These are phyloP conservation scores for Blastobotrys robertii DNA, from an alignment of 805 yeast genomes.

Conservation along the genomic window DNA sequence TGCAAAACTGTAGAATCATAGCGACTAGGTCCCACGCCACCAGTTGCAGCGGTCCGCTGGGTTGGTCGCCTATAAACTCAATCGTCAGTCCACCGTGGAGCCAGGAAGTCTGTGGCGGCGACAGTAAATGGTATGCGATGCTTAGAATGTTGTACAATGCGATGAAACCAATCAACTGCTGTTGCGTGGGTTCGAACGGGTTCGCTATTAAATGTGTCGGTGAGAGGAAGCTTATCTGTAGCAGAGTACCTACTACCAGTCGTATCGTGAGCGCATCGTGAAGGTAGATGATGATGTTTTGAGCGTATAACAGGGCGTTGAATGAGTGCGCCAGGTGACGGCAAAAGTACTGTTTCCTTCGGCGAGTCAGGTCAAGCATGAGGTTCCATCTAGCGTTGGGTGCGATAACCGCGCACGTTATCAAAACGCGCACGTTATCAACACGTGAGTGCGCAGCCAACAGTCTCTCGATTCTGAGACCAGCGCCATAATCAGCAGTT, in stretches of 20 bases:
- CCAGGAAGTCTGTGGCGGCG: conserved; percentile 8
- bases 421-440: background rate
- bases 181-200: too few relatives aligned
- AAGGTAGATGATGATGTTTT: conserved; percentile 16
- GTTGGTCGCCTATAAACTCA: conserved; percentile 15
- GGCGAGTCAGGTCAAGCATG: conserved; percentile 2
- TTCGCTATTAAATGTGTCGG: too few relatives aligned
- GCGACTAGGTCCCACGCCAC: conserved; percentile 15
- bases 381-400: conserved; percentile 1
- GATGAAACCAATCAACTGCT: conserved; percentile 2
- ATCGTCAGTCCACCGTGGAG: conserved; percentile 19
- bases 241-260: conserved; percentile 10
- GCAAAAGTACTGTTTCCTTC: conserved; percentile 9
- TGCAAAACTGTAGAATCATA: conserved; percentile 10
- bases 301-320: conserved; percentile 14
- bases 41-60: conserved; percentile 6
- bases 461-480: too few relatives aligned
- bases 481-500: too few relatives aligned
- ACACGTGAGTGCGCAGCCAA: too few relatives aligned
- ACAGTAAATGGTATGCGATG: conserved; percentile 8
- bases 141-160: conserved; percentile 8
- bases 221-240: background rate
- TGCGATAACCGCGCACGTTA: background rate
- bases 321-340: conserved; percentile 12
- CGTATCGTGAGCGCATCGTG: conserved; percentile 16